Evolutionary conservation across 2,329 filamentous ascomycete genomes (phyloP).

Genomic region (Nemania serpens): DNA sequence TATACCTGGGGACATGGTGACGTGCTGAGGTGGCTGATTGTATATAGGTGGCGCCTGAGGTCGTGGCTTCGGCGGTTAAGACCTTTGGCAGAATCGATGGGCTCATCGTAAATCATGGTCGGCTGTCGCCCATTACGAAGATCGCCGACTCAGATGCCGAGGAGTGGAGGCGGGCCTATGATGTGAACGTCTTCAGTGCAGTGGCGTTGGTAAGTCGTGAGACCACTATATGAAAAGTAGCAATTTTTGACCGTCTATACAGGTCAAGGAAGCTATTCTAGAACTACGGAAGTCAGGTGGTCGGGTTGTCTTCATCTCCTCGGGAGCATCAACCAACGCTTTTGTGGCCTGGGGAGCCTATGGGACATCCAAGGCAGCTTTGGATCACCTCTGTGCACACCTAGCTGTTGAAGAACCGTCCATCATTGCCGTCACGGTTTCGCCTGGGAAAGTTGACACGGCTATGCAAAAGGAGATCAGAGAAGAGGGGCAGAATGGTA

Average conservation of each 20-base stretch:
- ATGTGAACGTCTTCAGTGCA: conserved; percentile 86
- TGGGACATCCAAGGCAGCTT: conserved; percentile 79
- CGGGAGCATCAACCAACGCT: conserved; percentile 70
- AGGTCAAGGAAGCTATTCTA: conserved; percentile 74
- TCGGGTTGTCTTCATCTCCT: conserved; percentile 77
- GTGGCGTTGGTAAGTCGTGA: conserved; percentile 68
- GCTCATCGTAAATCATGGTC: conserved; percentile 86
- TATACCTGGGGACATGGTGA: no score
- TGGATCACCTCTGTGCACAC: conserved; percentile 79
- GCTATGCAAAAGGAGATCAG: conserved; percentile 87
- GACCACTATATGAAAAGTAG: not conserved
- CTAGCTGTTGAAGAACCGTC: conserved; percentile 77
- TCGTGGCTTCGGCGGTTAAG: conserved; percentile 67
- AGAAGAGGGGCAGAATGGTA: conserved; percentile 57
- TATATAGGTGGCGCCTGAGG: conserved; percentile 59
- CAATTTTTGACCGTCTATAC: conserved; percentile 33
- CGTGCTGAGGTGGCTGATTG: no score
- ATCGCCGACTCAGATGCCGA: conserved; percentile 70
- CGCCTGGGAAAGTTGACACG: conserved; percentile 84
- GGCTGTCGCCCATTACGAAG: conserved; percentile 74
- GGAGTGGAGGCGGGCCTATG: conserved; percentile 76
- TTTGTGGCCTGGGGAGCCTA: conserved; percentile 81
- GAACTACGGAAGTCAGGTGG: conserved; percentile 71
- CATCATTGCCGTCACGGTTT: conserved; percentile 72
- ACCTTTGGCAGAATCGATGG: conserved; percentile 77